These are phyloP conservation scores for Dactylonectria macrodidyma DNA, from an alignment of 2,329 filamentous ascomycete species.

Conservation along the genomic window DNA sequence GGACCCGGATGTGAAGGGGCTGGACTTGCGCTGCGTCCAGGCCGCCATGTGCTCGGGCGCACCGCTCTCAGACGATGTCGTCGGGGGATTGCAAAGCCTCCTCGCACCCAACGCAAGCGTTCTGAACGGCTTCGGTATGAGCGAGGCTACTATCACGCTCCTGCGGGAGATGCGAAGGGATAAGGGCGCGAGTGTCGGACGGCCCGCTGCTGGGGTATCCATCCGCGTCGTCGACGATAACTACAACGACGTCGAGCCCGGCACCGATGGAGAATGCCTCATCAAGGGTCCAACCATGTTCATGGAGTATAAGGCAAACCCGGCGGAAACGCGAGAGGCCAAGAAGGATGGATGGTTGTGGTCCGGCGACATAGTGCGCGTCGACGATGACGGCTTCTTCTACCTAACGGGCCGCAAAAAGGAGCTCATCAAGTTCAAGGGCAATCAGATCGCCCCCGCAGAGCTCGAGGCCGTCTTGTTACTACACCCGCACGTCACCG, in stretches of 20 bases:
- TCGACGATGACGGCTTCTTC: slow-evolving; percentile 49
- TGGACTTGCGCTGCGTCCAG: slow-evolving; percentile 36
- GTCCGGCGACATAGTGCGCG: slow-evolving; percentile 49
- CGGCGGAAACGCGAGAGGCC: slow-evolving; percentile 43
- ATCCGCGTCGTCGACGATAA: slow-evolving; percentile 50
- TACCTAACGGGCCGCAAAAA: slow-evolving; percentile 52
- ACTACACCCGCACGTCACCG: slow-evolving; percentile 45
- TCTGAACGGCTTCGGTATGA: slow-evolving; percentile 47
- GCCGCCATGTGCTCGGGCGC: slow-evolving; percentile 43
- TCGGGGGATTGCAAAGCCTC: slow-evolving; percentile 28
- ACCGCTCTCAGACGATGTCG: slow-evolving; percentile 37
- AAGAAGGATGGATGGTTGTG: slow-evolving; percentile 49
- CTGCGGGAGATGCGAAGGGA: slow-evolving; percentile 36
- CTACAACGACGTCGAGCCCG: slow-evolving; percentile 44
- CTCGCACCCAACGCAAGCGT: slow-evolving; percentile 33
- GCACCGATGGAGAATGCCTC: slow-evolving; percentile 48
- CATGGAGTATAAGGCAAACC: slow-evolving; percentile 48
- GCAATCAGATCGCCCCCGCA: slow-evolving; percentile 46
- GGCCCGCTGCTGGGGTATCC: slow-evolving; percentile 36
- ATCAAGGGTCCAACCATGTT: slow-evolving; percentile 48
- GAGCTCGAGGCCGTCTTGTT: slow-evolving; percentile 51
- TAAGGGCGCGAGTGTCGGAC: slow-evolving; percentile 41
- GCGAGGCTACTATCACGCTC: slow-evolving; percentile 41
- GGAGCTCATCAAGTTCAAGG: slow-evolving; percentile 42
- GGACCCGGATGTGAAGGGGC: slow-evolving; percentile 31